phyloP scores from a whole-genome alignment of 2,329 filamentous ascomycete species.

The Pseudogymnoascus sp. region DNA sequence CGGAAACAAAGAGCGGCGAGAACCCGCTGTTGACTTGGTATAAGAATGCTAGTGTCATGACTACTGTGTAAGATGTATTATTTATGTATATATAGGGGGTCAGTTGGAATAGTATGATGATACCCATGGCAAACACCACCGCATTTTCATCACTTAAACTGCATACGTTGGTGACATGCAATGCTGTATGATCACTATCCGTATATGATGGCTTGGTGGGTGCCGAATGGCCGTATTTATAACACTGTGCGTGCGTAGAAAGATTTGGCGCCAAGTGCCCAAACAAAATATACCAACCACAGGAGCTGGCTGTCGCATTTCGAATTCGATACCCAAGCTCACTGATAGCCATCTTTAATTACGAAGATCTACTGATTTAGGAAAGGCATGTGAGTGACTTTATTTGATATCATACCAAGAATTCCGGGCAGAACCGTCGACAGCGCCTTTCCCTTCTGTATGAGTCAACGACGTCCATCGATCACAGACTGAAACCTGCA shows the following conservation, averaged over 20 bases:
- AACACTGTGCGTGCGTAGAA: neutral
- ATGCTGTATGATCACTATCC: neutral
- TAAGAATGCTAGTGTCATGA: conserved; percentile 88
- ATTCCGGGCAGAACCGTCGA: neutral
- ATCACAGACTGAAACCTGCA: neutral
- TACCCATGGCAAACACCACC: neutral
- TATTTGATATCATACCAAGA: too few relatives aligned
- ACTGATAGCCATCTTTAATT: neutral
- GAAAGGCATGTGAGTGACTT: neutral
- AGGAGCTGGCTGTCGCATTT: neutral
- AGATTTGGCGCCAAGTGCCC: neutral
- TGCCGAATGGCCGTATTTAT: neutral
- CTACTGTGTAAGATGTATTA: conserved; percentile 57
- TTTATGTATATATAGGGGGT: neutral
- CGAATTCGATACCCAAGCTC: neutral
- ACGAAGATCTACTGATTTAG: neutral
- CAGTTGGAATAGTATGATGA: conserved; percentile 4
- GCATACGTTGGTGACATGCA: neutral
- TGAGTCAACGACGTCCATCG: neutral
- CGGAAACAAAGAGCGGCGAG: conserved; percentile 81
- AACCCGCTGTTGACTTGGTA: conserved; percentile 92
- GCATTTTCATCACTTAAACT: neutral
- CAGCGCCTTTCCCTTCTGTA: neutral
- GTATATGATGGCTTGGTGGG: neutral
- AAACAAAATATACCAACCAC: neutral